phyloP scores from a whole-genome alignment of 176 grass and related monocot genomes.

The Rhynchospora tenuis region DNA sequence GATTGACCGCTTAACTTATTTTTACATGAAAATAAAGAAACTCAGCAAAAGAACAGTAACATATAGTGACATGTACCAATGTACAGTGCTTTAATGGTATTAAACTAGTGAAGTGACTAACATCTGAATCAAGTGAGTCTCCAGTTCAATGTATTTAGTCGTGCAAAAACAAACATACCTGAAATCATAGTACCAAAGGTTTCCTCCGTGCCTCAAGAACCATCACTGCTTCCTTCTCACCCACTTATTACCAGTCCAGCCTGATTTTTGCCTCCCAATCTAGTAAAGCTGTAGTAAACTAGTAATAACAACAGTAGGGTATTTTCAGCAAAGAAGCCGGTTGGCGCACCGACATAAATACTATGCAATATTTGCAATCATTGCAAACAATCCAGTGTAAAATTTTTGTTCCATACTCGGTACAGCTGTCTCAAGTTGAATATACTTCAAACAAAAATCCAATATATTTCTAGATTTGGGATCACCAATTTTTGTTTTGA shows the following conservation, averaged over 20 bases:
- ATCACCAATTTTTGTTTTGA: too few species aligned
- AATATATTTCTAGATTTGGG: too few species aligned
- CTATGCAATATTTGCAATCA: not conserved
- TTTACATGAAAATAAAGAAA: not conserved
- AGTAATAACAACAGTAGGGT: not conserved
- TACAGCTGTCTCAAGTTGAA: too few species aligned
- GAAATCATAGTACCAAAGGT: not conserved
- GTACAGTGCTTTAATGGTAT: not conserved
- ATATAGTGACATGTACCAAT: not conserved
- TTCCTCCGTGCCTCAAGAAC: not conserved
- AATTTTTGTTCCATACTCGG: too few species aligned
- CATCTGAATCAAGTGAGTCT: not conserved
- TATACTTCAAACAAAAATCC: too few species aligned
- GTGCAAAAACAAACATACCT: not conserved
- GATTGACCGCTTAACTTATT: not conserved
- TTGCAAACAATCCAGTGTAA: not conserved
- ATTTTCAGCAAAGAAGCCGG: not conserved
- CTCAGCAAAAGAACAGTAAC: not conserved
- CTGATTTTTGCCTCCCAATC: not conserved
- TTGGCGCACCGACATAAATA: not conserved
- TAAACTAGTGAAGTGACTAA: not conserved
- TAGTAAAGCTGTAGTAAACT: constrained; percentile 1
- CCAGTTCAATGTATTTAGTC: not conserved
- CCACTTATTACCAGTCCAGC: not conserved
- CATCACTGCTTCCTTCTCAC: not conserved